phyloP scores from a whole-genome alignment of 805 yeast species.

The Schwanniomyces vanrijiae region DNA sequence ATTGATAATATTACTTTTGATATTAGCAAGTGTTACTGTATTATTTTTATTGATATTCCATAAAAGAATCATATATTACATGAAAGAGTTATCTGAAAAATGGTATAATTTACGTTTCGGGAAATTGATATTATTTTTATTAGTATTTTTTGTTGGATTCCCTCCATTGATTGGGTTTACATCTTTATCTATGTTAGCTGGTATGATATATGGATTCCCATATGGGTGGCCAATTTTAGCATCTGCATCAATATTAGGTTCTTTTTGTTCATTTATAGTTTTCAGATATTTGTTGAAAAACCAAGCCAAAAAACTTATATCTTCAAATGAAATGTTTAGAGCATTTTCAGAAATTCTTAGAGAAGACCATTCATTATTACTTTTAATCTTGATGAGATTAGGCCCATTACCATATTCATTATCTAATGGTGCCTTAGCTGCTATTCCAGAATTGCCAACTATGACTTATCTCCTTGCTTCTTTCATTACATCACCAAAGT shows the following conservation, averaged over 20 bases:
- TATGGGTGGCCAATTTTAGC: slow-evolving; percentile 80
- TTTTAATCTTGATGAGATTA: slow-evolving; percentile 71
- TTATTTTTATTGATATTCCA: slow-evolving; percentile 30
- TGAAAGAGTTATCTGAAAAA: slow-evolving; percentile 46
- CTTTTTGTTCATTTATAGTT: slow-evolving; percentile 67
- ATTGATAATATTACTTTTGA: slow-evolving; percentile 12
- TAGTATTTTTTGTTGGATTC: slow-evolving; percentile 70
- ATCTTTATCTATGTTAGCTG: slow-evolving; percentile 62
- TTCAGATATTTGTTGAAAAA: slow-evolving; percentile 60
- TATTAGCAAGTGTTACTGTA: slow-evolving; percentile 16
- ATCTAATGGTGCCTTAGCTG: slow-evolving; percentile 89
- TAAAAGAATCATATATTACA: slow-evolving; percentile 28
- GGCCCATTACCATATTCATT: slow-evolving; percentile 94
- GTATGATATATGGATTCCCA: slow-evolving; percentile 80
- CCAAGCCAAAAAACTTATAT: slow-evolving; percentile 61
- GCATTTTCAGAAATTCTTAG: slow-evolving; percentile 73
- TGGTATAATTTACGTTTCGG: slow-evolving; percentile 44
- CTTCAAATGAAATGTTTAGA: slow-evolving; percentile 61
- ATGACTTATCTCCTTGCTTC: slow-evolving; percentile 69
- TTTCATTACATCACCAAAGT: slow-evolving; percentile 75
- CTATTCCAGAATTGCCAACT: slow-evolving; percentile 73
- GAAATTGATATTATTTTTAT: slow-evolving; percentile 44
- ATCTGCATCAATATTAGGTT: slow-evolving; percentile 67
- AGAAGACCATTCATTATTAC: slow-evolving; percentile 62
- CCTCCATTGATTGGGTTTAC: slow-evolving; percentile 91